Conservation (phyloP, 1,284 basidiomycete species). For the Lignosus rhinocerotis region DNA sequence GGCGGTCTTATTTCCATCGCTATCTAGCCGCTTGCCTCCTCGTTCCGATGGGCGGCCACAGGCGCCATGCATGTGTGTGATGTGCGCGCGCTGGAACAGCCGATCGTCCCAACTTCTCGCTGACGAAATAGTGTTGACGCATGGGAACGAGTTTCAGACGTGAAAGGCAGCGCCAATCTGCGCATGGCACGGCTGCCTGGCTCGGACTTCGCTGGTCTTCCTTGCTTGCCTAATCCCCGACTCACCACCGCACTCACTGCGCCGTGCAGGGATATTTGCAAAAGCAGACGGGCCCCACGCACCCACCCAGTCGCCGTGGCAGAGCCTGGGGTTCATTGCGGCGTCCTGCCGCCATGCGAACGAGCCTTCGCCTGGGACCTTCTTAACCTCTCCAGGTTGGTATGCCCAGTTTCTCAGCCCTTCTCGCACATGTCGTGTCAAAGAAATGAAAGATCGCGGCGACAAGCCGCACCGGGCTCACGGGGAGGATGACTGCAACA, state of each 20-base stretch:
- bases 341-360: neutral
- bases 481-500: neutral
- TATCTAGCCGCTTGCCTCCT: slow-evolving; percentile 15
- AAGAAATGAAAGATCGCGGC: neutral
- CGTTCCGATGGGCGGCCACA: slow-evolving; percentile 4
- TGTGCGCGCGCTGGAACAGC: slow-evolving; percentile 6
- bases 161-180: slow-evolving; percentile 1
- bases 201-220: neutral
- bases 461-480: neutral
- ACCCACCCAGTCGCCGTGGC: neutral
- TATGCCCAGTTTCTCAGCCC: neutral
- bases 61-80: neutral
- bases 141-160: neutral
- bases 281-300: neutral
- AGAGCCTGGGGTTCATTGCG: neutral
- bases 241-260: neutral
- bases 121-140: slow-evolving; percentile 18
- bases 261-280: neutral
- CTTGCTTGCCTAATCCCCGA: slow-evolving; percentile 6
- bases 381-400: neutral
- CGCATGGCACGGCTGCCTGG: slow-evolving; percentile 2
- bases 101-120: slow-evolving; percentile 21
- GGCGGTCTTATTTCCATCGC: neutral
- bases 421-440: neutral
- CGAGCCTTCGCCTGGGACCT: too few species aligned